phyloP scores from a whole-genome alignment of 164 flowering plant species.

The Magnolia officinalis region DNA sequence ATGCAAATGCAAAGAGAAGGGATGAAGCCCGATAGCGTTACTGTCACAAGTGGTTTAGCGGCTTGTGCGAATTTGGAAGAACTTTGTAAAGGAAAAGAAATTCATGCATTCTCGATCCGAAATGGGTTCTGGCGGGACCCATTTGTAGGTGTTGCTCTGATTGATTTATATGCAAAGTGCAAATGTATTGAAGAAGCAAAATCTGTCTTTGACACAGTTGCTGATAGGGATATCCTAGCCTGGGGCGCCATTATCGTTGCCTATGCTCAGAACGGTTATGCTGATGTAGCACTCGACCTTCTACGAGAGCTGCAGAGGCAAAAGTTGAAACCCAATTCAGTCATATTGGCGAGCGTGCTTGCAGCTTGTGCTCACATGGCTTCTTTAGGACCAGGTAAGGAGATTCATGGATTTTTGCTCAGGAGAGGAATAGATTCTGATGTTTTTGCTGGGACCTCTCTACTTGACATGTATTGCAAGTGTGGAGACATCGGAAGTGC shows the following conservation, averaged over 20 bases:
- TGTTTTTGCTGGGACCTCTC: constrained; percentile 71
- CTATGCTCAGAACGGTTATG: constrained; percentile 59
- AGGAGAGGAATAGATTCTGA: constrained; percentile 45
- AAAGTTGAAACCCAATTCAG: constrained; percentile 61
- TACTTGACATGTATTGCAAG: constrained; percentile 80
- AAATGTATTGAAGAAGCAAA: constrained; percentile 42
- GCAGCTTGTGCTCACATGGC: constrained; percentile 66
- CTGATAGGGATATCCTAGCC: constrained; percentile 67
- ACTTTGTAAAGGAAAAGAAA: constrained; percentile 47
- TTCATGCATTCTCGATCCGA: constrained; percentile 55
- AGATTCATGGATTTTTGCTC: constrained; percentile 63
- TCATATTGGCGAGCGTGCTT: constrained; percentile 61
- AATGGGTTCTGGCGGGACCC: constrained; percentile 37
- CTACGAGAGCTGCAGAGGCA: constrained; percentile 39
- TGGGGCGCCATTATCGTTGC: constrained; percentile 92
- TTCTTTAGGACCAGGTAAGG: constrained; percentile 69
- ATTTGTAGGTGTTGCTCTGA: constrained; percentile 47
- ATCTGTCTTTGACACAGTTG: constrained; percentile 49
- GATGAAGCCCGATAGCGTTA: constrained; percentile 1
- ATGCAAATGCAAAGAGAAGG: not conserved
- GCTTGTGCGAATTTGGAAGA: constrained; percentile 38
- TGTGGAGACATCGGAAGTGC: constrained; percentile 78
- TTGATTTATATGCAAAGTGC: constrained; percentile 62
- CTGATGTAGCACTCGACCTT: constrained; percentile 43
- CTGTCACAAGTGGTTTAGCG: not conserved